Evolutionary conservation across 2,329 filamentous ascomycete species (phyloP).

Genomic region (Beauveria rudraprayagi): DNA sequence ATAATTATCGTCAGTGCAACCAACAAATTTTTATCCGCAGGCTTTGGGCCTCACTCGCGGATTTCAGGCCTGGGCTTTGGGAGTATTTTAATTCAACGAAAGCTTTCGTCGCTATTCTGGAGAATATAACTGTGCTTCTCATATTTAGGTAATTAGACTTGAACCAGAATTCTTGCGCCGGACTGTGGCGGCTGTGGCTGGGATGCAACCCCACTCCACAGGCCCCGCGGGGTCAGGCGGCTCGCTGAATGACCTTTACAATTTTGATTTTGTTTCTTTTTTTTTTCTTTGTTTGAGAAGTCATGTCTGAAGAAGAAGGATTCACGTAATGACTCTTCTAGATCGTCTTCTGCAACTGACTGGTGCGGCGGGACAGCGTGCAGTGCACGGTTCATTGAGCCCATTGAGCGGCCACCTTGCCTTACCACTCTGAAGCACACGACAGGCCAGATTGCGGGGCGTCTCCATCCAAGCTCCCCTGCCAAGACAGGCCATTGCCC

Average conservation of each 20-base stretch:
- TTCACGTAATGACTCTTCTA: too few relatives aligned
- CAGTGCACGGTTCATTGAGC: not conserved
- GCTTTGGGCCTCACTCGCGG: too few relatives aligned
- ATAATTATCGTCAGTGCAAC: too few relatives aligned
- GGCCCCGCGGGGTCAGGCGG: not conserved
- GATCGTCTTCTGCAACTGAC: too few relatives aligned
- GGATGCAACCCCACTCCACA: not conserved
- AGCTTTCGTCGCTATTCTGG: not conserved
- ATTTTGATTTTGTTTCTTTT: not conserved
- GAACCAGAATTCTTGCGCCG: not conserved
- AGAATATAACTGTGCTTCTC: not conserved
- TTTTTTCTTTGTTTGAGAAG: not conserved
- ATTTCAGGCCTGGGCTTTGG: too few relatives aligned
- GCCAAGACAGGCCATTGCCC: not conserved
- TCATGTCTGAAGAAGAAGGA: too few relatives aligned
- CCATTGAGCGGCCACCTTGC: slow-evolving; percentile 3
- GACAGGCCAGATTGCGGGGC: slow-evolving; percentile 8
- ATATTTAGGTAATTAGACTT: not conserved
- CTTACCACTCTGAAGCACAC: slow-evolving; percentile 8
- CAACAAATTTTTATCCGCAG: too few relatives aligned
- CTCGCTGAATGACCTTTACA: not conserved
- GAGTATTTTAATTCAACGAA: not conserved
- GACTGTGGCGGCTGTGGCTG: slow-evolving; percentile 1
- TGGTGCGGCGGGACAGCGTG: too few relatives aligned
- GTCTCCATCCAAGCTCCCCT: slow-evolving; percentile 7